phyloP scores from a whole-genome alignment of 129 eudicot species.

The Kitagawia praeruptora region DNA sequence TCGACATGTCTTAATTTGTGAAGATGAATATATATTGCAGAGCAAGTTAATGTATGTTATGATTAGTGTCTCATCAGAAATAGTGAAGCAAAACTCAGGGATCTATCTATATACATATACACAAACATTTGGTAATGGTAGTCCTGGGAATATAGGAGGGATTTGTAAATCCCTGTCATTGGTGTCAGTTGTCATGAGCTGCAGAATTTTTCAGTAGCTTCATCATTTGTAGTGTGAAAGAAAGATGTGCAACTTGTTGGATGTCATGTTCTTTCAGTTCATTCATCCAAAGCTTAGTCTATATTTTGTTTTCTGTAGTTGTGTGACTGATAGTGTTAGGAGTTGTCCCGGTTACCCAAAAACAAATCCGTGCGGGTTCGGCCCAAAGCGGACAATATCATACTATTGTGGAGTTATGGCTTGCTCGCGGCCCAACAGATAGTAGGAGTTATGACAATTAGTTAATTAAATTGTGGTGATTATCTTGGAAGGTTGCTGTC shows the following conservation, averaged over 20 bases:
- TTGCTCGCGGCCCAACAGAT: too few relatives aligned
- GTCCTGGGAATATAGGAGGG: neutral
- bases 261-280: slow-evolving; percentile 1
- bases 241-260: slow-evolving; percentile 11
- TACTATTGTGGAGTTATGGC: too few relatives aligned
- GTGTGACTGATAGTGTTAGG: too few relatives aligned
- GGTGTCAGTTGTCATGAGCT: slow-evolving; percentile 13
- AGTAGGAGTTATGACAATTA: neutral
- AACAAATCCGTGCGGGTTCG: too few relatives aligned
- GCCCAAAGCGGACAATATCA: too few relatives aligned
- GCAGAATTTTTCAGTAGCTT: slow-evolving; percentile 1
- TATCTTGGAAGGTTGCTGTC: slow-evolving; percentile 4
- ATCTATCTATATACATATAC: too few relatives aligned
- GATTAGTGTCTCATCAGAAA: neutral
- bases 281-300: neutral
- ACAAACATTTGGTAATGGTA: neutral
- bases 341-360: too few relatives aligned
- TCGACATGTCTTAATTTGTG: neutral
- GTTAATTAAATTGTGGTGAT: slow-evolving; percentile 1
- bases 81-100: neutral
- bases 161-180: slow-evolving; percentile 1
- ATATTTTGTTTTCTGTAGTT: neutral
- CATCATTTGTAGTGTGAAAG: slow-evolving; percentile 9
- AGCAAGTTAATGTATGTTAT: neutral
- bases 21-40: neutral